These are phyloP conservation scores for Dothideomycetidae sp. DNA, from an alignment of 2,329 filamentous ascomycete species.

Conservation along the genomic window DNA sequence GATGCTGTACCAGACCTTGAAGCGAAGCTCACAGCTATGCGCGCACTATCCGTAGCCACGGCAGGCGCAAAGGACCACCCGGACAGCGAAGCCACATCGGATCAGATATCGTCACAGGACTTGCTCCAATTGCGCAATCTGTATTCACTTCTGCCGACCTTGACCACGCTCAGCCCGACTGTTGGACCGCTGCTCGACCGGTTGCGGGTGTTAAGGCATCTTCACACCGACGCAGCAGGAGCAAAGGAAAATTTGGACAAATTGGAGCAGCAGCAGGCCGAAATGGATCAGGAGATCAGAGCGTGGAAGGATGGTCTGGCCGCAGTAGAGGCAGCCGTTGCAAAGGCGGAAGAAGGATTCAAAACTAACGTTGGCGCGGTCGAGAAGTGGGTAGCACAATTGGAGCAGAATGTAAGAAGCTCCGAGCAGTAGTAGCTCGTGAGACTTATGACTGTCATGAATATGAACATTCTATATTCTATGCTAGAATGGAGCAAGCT, in stretches of 20 bases:
- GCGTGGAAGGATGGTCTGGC: constrained; percentile 72
- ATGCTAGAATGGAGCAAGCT: too few relatives aligned
- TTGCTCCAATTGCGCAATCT: constrained; percentile 79
- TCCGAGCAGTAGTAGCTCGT: too few relatives aligned
- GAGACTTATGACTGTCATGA: too few relatives aligned
- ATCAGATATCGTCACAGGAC: constrained; percentile 45
- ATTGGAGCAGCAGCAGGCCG: constrained; percentile 64
- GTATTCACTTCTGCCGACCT: constrained; percentile 75
- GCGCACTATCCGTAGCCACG: constrained; percentile 42
- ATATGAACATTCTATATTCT: too few relatives aligned
- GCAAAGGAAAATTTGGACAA: constrained; percentile 64
- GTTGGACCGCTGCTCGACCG: constrained; percentile 76
- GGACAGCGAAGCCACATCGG: constrained; percentile 3
- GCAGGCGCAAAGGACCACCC: constrained; percentile 13
- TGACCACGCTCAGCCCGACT: constrained; percentile 72
- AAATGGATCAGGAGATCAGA: constrained; percentile 70
- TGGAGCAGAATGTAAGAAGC: constrained; percentile 59
- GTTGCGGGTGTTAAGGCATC: constrained; percentile 63
- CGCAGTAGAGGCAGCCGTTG: constrained; percentile 63
- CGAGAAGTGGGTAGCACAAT: constrained; percentile 72
- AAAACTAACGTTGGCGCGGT: constrained; percentile 71
- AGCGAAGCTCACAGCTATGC: constrained; percentile 52
- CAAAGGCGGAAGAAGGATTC: constrained; percentile 54
- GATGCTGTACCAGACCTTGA: constrained; percentile 61
- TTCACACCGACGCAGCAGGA: constrained; percentile 75